Percentiles rank a stretch among this genome's conserved stretches.
Conservation (phyloP, 768 basidiomycete species). For the Mycena sanguinolenta region DNA sequence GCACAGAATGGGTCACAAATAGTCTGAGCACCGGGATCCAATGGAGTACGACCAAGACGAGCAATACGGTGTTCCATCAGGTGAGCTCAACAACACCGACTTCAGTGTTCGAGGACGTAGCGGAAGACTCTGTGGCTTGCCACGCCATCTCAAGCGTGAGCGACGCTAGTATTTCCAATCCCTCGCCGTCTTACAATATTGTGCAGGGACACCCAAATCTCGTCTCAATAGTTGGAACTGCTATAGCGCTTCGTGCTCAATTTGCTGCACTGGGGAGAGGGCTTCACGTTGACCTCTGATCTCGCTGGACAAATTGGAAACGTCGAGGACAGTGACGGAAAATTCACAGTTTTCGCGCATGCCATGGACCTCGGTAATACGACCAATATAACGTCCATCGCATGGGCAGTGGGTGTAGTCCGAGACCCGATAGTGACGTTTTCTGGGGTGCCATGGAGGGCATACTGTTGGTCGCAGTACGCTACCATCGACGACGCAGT, state of each 20-base stretch:
- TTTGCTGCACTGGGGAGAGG: neutral
- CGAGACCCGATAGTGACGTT: conserved; percentile 50
- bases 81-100: conserved; percentile 51
- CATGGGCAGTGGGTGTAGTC: conserved; percentile 55
- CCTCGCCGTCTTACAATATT: neutral
- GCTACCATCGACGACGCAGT: conserved; percentile 49
- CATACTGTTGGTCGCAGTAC: conserved; percentile 55
- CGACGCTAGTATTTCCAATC: no score
- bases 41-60: conserved; percentile 57
- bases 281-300: conserved; percentile 21
- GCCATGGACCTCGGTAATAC: conserved; percentile 60
- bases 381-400: conserved; percentile 43
- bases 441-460: conserved; percentile 44
- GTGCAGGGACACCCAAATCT: conserved; percentile 12
- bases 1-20: conserved; percentile 53
- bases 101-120: conserved; percentile 56
- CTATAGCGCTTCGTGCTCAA: conserved; percentile 15
- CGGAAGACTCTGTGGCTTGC: conserved; percentile 63
- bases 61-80: conserved; percentile 57
- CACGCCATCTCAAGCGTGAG: conserved; percentile 59
- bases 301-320: conserved; percentile 12
- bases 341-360: conserved; percentile 64
- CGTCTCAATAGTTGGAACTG: conserved; percentile 27
- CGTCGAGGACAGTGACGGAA: conserved; percentile 25
- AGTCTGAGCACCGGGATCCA: conserved; percentile 50